Base-by-base conservation (phyloP, 306 rosid genomes). In the Vachellia collinsii region DNA sequence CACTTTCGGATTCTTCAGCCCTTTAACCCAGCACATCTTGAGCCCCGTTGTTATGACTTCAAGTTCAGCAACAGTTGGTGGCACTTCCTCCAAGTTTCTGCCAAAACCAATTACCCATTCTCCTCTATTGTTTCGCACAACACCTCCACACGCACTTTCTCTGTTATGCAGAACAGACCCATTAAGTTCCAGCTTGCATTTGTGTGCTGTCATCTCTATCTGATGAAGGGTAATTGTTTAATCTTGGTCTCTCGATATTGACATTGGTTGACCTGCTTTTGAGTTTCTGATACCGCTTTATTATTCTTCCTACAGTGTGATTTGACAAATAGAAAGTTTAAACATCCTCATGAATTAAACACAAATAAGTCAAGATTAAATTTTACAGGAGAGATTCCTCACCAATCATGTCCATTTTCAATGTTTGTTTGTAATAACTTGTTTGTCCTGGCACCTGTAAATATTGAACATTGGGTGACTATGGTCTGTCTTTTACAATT, bases 351-450 rank as follows among this genome's bases (percentile, higher is more conserved):
- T 36, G 64, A 50, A 72, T 16, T 51, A 3, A 34, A 72, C 23
- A 37, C 44, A 17, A 50, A 19, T 50, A 17, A 72, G 17, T 19
- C 11, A 36, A 17, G 51, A n/a, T n/a, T 38, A 23, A 3, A 34
- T 17, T 53, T 47, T 9, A 51, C 14, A 36, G 74, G 36, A 8
- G 47, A 50, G 13, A 54, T 82, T 70, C 39, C 75, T 37, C 74
- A 61, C 53, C 29, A n/a, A 12, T 62, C 82, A 51, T 43, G 74
- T 43, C 46, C 50, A 74, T 47, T 65, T 53, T 50, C 42, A 59
- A 11, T 23, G 10, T 22, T 37, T 6, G 20, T 59, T 76, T 74
- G 34, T 29, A 43, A 19, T 13, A 12, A 50, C 13, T 43, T 70
- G 29, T 65, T 29, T 46, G 6, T 29, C 68, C 59, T 48, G 64